Evolutionary conservation across 108 stramenopile species (phyloP).

Genomic region (Fistulifera pelliculosa): DNA sequence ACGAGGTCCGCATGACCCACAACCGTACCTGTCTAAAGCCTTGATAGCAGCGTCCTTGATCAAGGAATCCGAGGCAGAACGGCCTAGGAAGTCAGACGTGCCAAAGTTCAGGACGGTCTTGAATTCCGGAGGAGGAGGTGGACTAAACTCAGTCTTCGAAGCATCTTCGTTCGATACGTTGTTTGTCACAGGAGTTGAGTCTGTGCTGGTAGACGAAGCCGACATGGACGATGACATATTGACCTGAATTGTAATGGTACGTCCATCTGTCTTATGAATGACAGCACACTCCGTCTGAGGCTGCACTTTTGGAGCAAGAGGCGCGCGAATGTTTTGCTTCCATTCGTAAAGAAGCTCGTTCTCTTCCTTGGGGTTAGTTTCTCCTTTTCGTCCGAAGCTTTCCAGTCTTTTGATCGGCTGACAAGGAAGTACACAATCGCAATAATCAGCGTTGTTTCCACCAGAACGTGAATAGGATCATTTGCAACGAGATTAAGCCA

Average conservation of each 20-base stretch:
- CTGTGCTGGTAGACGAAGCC: neutral
- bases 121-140: neutral
- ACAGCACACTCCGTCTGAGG: constrained; percentile 3
- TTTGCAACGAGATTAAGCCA: constrained; percentile 70
- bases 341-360: constrained; percentile 88
- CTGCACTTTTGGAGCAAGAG: constrained; percentile 44
- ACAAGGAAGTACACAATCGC: constrained; percentile 81
- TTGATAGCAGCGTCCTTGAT: constrained; percentile 50
- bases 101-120: constrained; percentile 81
- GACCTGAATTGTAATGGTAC: neutral
- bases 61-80: constrained; percentile 27
- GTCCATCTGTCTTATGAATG: constrained; percentile 2
- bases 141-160: neutral
- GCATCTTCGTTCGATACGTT: neutral
- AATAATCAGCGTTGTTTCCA: constrained; percentile 88
- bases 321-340: constrained; percentile 60
- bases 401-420: constrained; percentile 42
- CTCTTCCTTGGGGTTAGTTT: constrained; percentile 39
- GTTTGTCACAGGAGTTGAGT: neutral
- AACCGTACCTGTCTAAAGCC: constrained; percentile 82
- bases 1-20: constrained; percentile 97
- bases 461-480: constrained; percentile 88
- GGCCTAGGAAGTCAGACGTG: constrained; percentile 67
- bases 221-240: neutral
- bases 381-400: constrained; percentile 34